These are phyloP conservation scores for Penicillium frequentans DNA, from an alignment of 2,329 filamentous ascomycete species.

Conservation along the genomic window DNA sequence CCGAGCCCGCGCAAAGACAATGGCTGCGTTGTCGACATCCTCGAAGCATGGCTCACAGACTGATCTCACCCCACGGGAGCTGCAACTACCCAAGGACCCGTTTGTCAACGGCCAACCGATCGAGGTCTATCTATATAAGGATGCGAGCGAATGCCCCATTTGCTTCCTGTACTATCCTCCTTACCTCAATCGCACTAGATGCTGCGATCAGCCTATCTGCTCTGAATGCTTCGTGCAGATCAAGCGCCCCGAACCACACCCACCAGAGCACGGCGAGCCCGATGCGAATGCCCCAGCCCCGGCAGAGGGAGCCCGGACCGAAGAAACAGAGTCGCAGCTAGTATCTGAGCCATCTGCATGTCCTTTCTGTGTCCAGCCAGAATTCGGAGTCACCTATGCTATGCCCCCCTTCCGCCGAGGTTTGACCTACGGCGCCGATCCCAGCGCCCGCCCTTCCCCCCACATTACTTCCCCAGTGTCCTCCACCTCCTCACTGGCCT, in stretches of 20 bases:
- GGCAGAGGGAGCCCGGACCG: constrained; percentile 35
- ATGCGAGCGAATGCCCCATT: constrained; percentile 87
- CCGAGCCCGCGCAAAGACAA: constrained; percentile 81
- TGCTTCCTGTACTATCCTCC: constrained; percentile 96
- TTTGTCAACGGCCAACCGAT: constrained; percentile 93
- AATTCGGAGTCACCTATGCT: constrained; percentile 95
- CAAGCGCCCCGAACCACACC: constrained; percentile 87
- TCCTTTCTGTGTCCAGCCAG: constrained; percentile 90
- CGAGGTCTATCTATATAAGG: constrained; percentile 91
- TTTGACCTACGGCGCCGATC: constrained; percentile 64
- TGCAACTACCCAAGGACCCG: constrained; percentile 76
- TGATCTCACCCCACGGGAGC: constrained; percentile 74
- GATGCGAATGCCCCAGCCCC: constrained; percentile 41
- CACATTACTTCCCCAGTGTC: constrained; percentile 72
- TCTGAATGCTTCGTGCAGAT: constrained; percentile 99
- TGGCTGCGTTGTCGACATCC: constrained; percentile 77
- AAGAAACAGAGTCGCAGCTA: constrained; percentile 60
- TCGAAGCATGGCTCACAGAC: constrained; percentile 71
- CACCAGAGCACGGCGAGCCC: constrained; percentile 69
- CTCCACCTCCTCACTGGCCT: constrained; percentile 77
- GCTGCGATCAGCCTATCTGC: constrained; percentile 94
- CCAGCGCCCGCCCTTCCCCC: constrained; percentile 51
- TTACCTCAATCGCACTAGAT: constrained; percentile 89
- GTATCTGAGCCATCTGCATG: constrained; percentile 90
- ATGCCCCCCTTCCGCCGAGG: constrained; percentile 86